These are phyloP conservation scores for Euphorbia peplus DNA, from an alignment of 345 rosid species.

Conservation along the genomic window DNA sequence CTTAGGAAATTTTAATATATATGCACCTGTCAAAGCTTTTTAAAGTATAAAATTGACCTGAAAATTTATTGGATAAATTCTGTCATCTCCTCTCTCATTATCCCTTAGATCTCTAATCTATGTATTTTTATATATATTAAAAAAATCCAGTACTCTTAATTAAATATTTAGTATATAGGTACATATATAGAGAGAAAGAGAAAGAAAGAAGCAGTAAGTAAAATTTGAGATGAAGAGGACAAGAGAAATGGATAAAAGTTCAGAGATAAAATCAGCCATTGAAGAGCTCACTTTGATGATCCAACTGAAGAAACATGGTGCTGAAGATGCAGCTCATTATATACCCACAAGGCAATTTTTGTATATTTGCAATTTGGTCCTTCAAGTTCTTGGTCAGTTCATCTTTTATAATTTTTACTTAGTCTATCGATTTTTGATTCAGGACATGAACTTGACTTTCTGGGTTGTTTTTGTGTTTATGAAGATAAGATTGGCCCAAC, in stretches of 20 bases:
- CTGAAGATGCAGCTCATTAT: constrained; percentile 30
- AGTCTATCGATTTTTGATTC: no score
- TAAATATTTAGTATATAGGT: not conserved
- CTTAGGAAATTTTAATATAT: no score
- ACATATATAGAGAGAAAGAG: constrained; percentile 7
- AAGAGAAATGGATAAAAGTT: constrained; percentile 56
- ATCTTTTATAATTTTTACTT: not conserved
- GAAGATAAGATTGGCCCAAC: constrained; percentile 98
- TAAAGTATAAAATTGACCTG: no score
- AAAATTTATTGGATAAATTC: no score
- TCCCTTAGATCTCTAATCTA: not conserved
- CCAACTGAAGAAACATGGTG: constrained; percentile 37
- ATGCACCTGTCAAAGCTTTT: no score
- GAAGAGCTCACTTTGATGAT: constrained; percentile 63
- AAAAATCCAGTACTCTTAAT: constrained; percentile 7
- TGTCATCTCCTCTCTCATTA: not conserved
- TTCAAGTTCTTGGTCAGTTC: constrained; percentile 84
- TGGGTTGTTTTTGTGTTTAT: constrained; percentile 20
- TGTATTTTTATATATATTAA: no score
- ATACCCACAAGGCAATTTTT: constrained; percentile 67
- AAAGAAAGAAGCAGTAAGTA: not conserved
- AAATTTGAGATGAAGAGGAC: constrained; percentile 58
- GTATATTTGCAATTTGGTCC: constrained; percentile 56
- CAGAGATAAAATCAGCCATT: constrained; percentile 71
- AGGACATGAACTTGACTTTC: not conserved